A percentile compares a stretch with the other conserved stretches of the same genome.
phyloP scores from a whole-genome alignment of 805 yeast species.

The Metschnikowia amazonensis region DNA sequence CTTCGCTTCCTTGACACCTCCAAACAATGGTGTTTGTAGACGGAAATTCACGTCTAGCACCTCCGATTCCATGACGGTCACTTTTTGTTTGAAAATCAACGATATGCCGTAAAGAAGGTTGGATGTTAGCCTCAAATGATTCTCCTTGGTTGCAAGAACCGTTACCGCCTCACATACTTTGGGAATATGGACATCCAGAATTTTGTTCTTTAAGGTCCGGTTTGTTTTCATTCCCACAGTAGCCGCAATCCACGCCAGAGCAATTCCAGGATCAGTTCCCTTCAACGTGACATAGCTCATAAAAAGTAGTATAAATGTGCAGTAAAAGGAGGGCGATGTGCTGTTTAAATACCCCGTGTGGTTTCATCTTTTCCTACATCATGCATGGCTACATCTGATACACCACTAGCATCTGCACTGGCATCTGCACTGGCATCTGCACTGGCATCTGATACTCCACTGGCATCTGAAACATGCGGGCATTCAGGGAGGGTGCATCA shows the following conservation, averaged over 20 bases:
- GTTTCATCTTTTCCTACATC: background rate
- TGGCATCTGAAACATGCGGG: background rate
- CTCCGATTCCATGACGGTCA: conserved; percentile 42
- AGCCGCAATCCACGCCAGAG: conserved; percentile 37
- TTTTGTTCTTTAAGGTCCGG: conserved; percentile 27
- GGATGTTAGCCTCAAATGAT: conserved; percentile 34
- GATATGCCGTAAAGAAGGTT: conserved; percentile 48
- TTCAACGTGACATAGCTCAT: background rate
- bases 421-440: no score
- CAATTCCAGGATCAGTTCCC: conserved; percentile 12
- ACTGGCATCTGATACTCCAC: background rate
- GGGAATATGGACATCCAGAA: conserved; percentile 40
- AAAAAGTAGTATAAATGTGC: background rate
- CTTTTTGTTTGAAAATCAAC: conserved; percentile 46
- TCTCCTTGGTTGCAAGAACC: conserved; percentile 15
- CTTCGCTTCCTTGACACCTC: background rate
- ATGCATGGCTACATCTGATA: background rate
- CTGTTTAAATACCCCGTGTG: background rate
- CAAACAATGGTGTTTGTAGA: conserved; percentile 1
- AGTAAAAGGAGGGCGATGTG: background rate
- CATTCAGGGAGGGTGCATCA: background rate
- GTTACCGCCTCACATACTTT: conserved; percentile 30
- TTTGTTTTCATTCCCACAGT: conserved; percentile 37
- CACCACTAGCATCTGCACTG: no score
- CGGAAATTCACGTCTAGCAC: conserved; percentile 10